Evolutionary conservation across 441 rosid genomes (phyloP).

Genomic region (Rhodomyrtus psidioides): DNA sequence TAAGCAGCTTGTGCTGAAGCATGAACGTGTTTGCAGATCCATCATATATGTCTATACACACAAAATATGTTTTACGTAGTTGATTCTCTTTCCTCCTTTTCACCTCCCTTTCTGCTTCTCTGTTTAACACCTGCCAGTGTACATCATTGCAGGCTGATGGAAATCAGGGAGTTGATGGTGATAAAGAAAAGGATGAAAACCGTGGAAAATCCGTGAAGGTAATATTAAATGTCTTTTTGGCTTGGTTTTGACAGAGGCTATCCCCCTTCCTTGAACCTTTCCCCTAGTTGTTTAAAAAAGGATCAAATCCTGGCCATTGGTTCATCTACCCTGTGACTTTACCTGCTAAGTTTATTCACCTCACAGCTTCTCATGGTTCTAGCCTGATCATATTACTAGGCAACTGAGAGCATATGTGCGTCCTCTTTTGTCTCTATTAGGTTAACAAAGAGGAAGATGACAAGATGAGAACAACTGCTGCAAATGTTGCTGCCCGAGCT

Average conservation of each 20-base stretch:
- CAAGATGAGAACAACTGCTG: slow-evolving; percentile 4
- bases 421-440: slow-evolving; percentile 14
- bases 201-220: slow-evolving; percentile 66
- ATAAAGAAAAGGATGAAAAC: slow-evolving; percentile 78
- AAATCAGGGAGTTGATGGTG: slow-evolving; percentile 60
- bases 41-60: background rate
- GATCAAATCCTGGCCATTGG: background rate
- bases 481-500: slow-evolving; percentile 5
- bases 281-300: background rate
- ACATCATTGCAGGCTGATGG: slow-evolving; percentile 54
- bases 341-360: background rate
- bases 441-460: slow-evolving; percentile 13
- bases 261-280: background rate
- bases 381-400: background rate
- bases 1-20: background rate
- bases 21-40: background rate
- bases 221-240: background rate
- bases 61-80: background rate
- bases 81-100: background rate
- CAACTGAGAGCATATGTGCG: background rate
- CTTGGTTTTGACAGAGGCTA: background rate
- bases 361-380: background rate
- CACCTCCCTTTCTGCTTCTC: background rate
- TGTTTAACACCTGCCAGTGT: background rate
- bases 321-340: background rate